These are phyloP conservation scores for Sporisorium iseilematis-ciliati DNA, from an alignment of 1,284 basidiomycete species.

Conservation along the genomic window DNA sequence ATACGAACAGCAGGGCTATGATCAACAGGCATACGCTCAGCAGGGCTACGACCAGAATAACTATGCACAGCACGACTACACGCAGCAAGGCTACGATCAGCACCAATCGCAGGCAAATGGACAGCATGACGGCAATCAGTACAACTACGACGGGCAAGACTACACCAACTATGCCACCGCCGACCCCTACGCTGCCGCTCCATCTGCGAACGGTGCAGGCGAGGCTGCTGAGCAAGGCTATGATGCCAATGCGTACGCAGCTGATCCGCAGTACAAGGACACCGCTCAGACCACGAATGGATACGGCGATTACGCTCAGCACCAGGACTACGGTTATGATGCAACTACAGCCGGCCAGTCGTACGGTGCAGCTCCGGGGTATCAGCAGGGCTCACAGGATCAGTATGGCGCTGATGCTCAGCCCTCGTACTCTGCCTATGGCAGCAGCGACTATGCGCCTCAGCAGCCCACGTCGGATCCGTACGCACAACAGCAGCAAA, in stretches of 20 bases:
- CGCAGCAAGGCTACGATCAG: slow-evolving; percentile 12
- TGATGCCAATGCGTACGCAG: slow-evolving; percentile 20
- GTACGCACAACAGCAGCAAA: slow-evolving; percentile 10
- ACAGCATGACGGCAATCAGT: slow-evolving; percentile 20
- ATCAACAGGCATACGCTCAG: slow-evolving; percentile 13
- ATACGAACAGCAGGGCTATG: slow-evolving; percentile 15
- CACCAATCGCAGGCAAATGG: slow-evolving; percentile 11
- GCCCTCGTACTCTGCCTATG: slow-evolving; percentile 17
- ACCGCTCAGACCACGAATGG: slow-evolving; percentile 10
- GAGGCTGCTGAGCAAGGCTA: slow-evolving; percentile 17
- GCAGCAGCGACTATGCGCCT: slow-evolving; percentile 8
- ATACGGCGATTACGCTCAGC: slow-evolving; percentile 19
- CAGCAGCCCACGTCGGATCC: slow-evolving; percentile 2
- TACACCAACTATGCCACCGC: slow-evolving; percentile 18
- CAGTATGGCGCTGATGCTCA: slow-evolving; percentile 5
- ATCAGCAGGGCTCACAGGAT: slow-evolving; percentile 11
- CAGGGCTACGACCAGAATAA: neutral
- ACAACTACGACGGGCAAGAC: slow-evolving; percentile 24
- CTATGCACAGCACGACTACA: slow-evolving; percentile 3
- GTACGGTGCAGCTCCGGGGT: slow-evolving; percentile 17
- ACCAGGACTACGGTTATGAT: slow-evolving; percentile 20
- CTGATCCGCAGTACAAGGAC: slow-evolving; percentile 12
- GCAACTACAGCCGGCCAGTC: slow-evolving; percentile 9
- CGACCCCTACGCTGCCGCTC: slow-evolving; percentile 26
- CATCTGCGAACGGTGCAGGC: slow-evolving; percentile 1